Conservation (phyloP, 148 eudicot genomes). For the Rhododendron henanense region DNA sequence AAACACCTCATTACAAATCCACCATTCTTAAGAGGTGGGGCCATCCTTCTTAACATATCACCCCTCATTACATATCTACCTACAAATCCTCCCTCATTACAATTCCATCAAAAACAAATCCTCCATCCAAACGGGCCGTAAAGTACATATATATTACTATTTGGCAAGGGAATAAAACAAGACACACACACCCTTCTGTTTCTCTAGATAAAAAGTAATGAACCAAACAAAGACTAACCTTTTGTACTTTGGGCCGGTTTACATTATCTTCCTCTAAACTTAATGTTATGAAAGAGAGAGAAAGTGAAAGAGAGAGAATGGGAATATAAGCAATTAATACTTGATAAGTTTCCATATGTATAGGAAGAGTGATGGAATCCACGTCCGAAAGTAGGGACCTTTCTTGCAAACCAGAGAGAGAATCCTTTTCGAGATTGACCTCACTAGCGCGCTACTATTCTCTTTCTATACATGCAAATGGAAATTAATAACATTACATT, state of each 20-base stretch:
- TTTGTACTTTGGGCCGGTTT: background rate
- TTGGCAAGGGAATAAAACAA: conserved; percentile 17
- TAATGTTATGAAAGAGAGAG: background rate
- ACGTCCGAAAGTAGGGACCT: conserved; percentile 28
- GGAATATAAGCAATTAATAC: background rate
- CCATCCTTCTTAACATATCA: no score
- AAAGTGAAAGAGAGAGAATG: background rate
- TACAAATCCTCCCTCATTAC: no score
- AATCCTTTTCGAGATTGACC: background rate
- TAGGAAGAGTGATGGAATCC: conserved; percentile 34
- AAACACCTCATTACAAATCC: no score
- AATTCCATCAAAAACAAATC: no score
- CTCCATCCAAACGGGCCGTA: no score
- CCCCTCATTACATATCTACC: no score
- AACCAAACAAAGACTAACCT: conserved; percentile 9
- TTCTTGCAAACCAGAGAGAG: background rate
- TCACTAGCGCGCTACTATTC: background rate
- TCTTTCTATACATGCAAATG: background rate
- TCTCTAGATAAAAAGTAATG: conserved; percentile 10
- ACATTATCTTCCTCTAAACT: conserved; percentile 14
- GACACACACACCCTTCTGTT: background rate
- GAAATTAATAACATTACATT: background rate
- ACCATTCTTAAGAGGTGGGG: no score
- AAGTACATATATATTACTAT: background rate
- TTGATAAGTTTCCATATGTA: background rate